Evolutionary conservation across 2,329 filamentous ascomycete genomes (phyloP).

Genomic region (Penicillium frequentans): DNA sequence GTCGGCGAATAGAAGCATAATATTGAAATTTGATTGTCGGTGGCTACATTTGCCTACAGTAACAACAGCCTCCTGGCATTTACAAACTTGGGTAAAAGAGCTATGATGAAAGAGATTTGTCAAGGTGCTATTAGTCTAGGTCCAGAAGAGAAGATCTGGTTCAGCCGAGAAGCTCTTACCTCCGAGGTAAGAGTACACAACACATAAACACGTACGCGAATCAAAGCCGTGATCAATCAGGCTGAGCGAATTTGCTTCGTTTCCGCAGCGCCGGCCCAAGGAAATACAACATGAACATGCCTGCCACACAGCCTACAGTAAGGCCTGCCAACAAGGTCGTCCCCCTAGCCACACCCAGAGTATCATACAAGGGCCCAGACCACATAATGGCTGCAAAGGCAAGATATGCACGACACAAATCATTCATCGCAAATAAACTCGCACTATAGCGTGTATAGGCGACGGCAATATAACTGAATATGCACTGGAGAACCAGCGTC

Average conservation of each 20-base stretch:
- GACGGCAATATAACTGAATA: neutral
- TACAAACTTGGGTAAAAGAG: too few relatives aligned
- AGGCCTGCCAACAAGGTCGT: neutral
- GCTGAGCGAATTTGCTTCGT: neutral
- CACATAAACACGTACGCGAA: too few relatives aligned
- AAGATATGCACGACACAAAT: neutral
- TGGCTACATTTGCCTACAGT: too few relatives aligned
- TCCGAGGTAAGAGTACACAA: too few relatives aligned
- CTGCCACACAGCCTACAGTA: neutral
- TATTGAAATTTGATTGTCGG: too few relatives aligned
- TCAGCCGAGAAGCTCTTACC: too few relatives aligned
- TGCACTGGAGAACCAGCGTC: neutral
- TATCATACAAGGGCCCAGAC: neutral
- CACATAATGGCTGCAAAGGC: neutral
- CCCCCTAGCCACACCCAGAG: neutral
- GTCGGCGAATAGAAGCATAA: too few relatives aligned
- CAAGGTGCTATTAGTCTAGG: too few relatives aligned
- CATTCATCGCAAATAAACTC: slow-evolving; percentile 26
- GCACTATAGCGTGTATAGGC: slow-evolving; percentile 18
- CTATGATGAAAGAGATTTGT: too few relatives aligned
- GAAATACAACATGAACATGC: neutral
- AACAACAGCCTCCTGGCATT: too few relatives aligned
- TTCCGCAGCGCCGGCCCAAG: neutral
- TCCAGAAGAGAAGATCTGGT: too few relatives aligned
- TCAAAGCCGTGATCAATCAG: too few relatives aligned